Conservation (phyloP, 768 basidiomycete genomes). For the Amanita pseudoporphyria region DNA sequence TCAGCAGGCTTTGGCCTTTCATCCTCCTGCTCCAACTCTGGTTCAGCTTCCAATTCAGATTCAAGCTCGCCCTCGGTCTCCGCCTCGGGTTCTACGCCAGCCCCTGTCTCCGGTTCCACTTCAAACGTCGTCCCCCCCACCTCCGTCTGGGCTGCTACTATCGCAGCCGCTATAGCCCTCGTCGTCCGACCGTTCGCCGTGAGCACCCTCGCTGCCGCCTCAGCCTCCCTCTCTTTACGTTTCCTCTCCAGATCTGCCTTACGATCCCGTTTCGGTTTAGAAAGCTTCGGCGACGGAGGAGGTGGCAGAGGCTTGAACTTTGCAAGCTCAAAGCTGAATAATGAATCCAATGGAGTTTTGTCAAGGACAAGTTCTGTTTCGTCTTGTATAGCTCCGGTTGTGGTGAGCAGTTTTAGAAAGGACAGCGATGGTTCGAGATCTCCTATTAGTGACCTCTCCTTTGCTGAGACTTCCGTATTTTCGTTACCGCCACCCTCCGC, state of each 20-base stretch:
- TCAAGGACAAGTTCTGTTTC: constrained; percentile 46
- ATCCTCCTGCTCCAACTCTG: neutral
- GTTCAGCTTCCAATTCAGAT: neutral
- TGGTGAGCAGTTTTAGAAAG: constrained; percentile 46
- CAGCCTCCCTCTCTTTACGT: constrained; percentile 9
- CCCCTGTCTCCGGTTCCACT: neutral
- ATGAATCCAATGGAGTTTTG: constrained; percentile 48
- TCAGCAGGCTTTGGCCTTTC: too few species aligned
- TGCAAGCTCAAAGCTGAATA: constrained; percentile 63
- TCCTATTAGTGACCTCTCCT: constrained; percentile 29
- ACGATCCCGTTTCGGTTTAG: constrained; percentile 26
- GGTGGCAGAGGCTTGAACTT: constrained; percentile 48
- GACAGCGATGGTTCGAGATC: constrained; percentile 67
- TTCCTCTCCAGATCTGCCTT: constrained; percentile 30
- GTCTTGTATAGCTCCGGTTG: constrained; percentile 40
- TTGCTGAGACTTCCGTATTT: neutral
- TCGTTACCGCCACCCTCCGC: constrained; percentile 2
- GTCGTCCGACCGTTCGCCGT: neutral
- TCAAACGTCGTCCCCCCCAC: neutral
- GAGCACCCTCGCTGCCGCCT: constrained; percentile 9
- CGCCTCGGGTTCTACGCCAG: neutral
- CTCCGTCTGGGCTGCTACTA: neutral
- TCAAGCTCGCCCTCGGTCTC: neutral
- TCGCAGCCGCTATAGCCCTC: neutral
- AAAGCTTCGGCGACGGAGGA: constrained; percentile 26